Evolutionary conservation across 768 basidiomycete species (phyloP).

Genomic region (Panaeolus papilionaceus): DNA sequence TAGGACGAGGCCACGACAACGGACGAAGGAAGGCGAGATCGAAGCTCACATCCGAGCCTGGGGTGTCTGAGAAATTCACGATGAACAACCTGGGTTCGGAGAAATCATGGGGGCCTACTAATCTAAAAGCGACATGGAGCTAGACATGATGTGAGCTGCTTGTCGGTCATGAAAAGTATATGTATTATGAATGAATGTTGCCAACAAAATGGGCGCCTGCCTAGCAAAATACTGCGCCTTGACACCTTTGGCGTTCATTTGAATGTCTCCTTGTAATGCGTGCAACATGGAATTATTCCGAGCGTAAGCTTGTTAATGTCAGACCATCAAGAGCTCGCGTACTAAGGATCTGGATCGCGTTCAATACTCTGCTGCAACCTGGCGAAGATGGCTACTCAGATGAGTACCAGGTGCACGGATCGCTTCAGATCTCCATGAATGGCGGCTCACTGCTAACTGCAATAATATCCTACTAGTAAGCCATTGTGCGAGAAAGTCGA

Average conservation of each 20-base stretch:
- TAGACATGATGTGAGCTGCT: neutral
- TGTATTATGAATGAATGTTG: neutral
- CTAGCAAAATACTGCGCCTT: too few species aligned
- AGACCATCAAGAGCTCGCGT: too few species aligned
- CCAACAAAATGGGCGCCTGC: too few species aligned
- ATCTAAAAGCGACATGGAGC: neutral
- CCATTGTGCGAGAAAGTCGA: neutral
- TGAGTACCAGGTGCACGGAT: neutral
- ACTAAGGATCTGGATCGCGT: too few species aligned
- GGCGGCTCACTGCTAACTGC: neutral
- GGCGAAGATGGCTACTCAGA: too few species aligned
- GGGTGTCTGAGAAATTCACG: neutral
- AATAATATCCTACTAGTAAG: neutral
- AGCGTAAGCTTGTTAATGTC: too few species aligned
- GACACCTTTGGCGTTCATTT: too few species aligned
- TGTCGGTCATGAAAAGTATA: neutral
- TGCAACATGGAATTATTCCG: too few species aligned
- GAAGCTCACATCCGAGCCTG: neutral
- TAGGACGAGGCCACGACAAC: too few species aligned
- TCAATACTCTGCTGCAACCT: too few species aligned
- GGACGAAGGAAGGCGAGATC: neutral
- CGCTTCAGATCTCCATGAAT: neutral
- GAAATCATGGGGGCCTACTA: neutral
- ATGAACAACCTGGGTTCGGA: neutral
- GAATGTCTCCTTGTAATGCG: too few species aligned